Conservation (phyloP, 805 yeast genomes). For the Phaffomyces thermotolerans region DNA sequence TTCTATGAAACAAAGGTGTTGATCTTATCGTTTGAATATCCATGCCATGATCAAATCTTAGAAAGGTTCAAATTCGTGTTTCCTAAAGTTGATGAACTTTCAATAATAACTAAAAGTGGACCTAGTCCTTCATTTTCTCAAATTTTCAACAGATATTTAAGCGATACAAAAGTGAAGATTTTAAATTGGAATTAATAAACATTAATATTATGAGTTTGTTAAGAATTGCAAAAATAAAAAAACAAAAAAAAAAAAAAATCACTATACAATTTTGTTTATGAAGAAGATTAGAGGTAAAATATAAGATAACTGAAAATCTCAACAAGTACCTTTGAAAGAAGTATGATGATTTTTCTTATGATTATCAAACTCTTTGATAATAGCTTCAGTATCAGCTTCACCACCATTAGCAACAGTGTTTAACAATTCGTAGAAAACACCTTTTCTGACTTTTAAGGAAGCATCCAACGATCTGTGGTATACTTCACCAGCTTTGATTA, state of each 20-base stretch:
- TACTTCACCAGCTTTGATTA: slow-evolving; percentile 39
- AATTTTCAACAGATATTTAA: not conserved
- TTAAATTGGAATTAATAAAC: not conserved
- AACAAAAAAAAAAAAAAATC: not conserved
- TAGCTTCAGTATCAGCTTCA: slow-evolving; percentile 27
- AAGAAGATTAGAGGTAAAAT: not conserved
- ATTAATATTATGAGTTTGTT: not conserved
- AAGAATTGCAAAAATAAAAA: not conserved
- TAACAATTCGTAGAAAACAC: slow-evolving; percentile 40
- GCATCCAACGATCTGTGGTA: slow-evolving; percentile 12
- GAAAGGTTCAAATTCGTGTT: not conserved
- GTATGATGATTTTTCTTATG: slow-evolving; percentile 20
- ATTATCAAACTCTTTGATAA: slow-evolving; percentile 12
- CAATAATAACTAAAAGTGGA: not conserved
- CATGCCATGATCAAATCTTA: not conserved
- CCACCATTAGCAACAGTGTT: slow-evolving; percentile 52
- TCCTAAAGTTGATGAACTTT: not conserved
- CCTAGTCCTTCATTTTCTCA: not conserved
- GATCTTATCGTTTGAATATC: not conserved
- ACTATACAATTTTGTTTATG: not conserved
- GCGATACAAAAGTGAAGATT: not conserved
- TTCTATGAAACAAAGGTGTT: not conserved
- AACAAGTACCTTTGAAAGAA: slow-evolving; percentile 25
- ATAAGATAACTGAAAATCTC: not conserved
- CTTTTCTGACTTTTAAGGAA: slow-evolving; percentile 18